Conservation (phyloP, 139 green algal genomes). For the Coccomyxa sp. region DNA sequence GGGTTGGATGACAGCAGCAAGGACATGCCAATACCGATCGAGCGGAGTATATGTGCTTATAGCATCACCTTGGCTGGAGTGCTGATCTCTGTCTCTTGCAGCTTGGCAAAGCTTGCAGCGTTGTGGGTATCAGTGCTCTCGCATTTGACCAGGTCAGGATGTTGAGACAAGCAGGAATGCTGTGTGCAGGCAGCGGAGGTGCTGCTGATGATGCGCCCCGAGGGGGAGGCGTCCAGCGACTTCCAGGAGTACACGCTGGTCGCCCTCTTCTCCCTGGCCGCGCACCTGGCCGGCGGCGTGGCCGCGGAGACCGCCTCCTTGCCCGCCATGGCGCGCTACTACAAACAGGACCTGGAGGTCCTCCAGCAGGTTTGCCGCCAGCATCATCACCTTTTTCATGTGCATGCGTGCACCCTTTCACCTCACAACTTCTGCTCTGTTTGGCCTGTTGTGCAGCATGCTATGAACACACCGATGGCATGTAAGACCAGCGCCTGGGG, state of each 20-base stretch:
- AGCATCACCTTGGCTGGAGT: too few relatives aligned
- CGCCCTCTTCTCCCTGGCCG: slow-evolving; percentile 65
- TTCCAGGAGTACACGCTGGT: slow-evolving; percentile 86
- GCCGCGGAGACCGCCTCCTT: slow-evolving; percentile 62
- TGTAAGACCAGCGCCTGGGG: too few relatives aligned
- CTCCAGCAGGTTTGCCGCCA: slow-evolving; percentile 54
- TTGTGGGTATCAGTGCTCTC: too few relatives aligned
- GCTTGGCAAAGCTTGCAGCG: too few relatives aligned
- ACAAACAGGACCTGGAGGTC: slow-evolving; percentile 50
- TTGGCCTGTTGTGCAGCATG: too few relatives aligned
- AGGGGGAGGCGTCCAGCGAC: slow-evolving; percentile 61
- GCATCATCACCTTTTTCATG: background rate
- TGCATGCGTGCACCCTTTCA: too few relatives aligned
- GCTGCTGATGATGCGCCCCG: slow-evolving; percentile 71
- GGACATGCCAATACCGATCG: too few relatives aligned
- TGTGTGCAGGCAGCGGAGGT: slow-evolving; percentile 69
- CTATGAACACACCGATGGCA: too few relatives aligned
- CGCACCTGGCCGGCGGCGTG: slow-evolving; percentile 39
- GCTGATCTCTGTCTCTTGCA: too few relatives aligned
- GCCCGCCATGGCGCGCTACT: slow-evolving; percentile 46
- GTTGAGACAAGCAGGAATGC: background rate
- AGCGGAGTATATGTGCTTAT: too few relatives aligned
- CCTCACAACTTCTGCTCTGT: too few relatives aligned
- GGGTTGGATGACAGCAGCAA: too few relatives aligned
- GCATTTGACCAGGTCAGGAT: background rate